These are phyloP conservation scores for Recurvomyces mirabilis DNA, from an alignment of 495 filamentous ascomycete species.

Conservation along the genomic window DNA sequence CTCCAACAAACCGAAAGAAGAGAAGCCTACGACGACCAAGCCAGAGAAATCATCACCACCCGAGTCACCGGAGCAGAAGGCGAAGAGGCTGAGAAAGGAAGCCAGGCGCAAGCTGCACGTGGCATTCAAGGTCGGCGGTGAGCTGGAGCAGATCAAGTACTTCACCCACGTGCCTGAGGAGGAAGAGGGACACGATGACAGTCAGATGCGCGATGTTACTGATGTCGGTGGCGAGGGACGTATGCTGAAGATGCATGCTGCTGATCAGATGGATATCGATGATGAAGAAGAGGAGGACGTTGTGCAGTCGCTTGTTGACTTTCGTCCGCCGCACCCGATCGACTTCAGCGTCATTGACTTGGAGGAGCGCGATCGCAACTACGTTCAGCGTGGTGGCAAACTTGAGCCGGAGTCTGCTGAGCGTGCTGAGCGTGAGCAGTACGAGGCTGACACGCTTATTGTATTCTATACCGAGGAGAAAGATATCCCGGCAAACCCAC, in stretches of 20 bases:
- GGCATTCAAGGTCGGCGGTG: conserved; percentile 59
- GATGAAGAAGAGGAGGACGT: conserved; percentile 51
- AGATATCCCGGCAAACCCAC: conserved; percentile 67
- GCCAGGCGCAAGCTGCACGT: conserved; percentile 58
- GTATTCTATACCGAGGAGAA: conserved; percentile 61
- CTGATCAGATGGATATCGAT: conserved; percentile 48
- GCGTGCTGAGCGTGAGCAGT: conserved; percentile 53
- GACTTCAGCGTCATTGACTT: conserved; percentile 46
- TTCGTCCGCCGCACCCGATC: conserved; percentile 36
- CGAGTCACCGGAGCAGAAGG: conserved; percentile 66
- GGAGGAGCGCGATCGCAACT: conserved; percentile 44
- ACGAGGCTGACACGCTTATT: conserved; percentile 72
- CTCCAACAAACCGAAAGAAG: conserved; percentile 54
- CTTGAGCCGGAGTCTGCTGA: conserved; percentile 50
- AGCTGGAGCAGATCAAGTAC: conserved; percentile 57
- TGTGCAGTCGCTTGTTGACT: conserved; percentile 40
- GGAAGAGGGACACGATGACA: conserved; percentile 58
- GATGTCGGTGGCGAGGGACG: conserved; percentile 69
- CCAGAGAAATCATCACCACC: conserved; percentile 42
- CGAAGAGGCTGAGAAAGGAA: conserved; percentile 68
- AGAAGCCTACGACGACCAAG: conserved; percentile 40
- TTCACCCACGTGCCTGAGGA: conserved; percentile 77
- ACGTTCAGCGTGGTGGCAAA: conserved; percentile 47
- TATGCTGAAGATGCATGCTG: conserved; percentile 66
- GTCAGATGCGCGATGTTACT: conserved; percentile 53